Evolutionary conservation across 2,329 filamentous ascomycete species (phyloP), one percentile per base, ranked within the genome.

Genomic region (Apiospora phragmitis): DNA sequence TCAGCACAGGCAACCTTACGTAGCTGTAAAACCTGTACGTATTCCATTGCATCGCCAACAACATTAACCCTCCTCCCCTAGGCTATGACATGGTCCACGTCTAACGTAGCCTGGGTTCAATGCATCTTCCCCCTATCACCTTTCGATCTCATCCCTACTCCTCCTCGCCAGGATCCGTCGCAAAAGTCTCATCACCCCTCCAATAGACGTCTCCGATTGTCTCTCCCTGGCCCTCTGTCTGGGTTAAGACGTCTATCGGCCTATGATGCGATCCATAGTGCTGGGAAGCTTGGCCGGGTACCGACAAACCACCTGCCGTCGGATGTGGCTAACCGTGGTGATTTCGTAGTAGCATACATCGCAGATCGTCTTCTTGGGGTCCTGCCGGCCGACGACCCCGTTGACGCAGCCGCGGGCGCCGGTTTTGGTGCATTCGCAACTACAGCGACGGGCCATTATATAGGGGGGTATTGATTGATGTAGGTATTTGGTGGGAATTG

Each of bases 331-430:
- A 38, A 67, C 21, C 11, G 21, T 67, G 35, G 12, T 67, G 24
- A 26, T 9, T 26, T 67, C 65, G 24, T 29, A 67, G 65, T 67
- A 67, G 65, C 41, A 67, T 0, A 67, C 16, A 24, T 67, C 41
- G 65, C 65, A 67, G 24, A 67, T 41, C 65, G 18, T 12, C 38
- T 43, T 67, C 65, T 43, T 42, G 65, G 65, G 65, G n/a, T 67
- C 65, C 5, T 21, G 38, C 4, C 12, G 38, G 38, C 35, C 65
- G n/a, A 67, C 65, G 38, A 42, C 7, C 0, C 65, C 65, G 18
- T 67, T 26, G 6, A 18, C 3, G 65, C 65, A 67, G 41, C n/a
- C n/a, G 12, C 38, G 65, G 59, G 59, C 14, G 65, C 26, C 21
- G 6, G 24, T 26, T 24, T 42, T 42, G n/a, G 38, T 42, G 14